phyloP scores from a whole-genome alignment of 345 rosid species.

The Euphorbia lathyris region DNA sequence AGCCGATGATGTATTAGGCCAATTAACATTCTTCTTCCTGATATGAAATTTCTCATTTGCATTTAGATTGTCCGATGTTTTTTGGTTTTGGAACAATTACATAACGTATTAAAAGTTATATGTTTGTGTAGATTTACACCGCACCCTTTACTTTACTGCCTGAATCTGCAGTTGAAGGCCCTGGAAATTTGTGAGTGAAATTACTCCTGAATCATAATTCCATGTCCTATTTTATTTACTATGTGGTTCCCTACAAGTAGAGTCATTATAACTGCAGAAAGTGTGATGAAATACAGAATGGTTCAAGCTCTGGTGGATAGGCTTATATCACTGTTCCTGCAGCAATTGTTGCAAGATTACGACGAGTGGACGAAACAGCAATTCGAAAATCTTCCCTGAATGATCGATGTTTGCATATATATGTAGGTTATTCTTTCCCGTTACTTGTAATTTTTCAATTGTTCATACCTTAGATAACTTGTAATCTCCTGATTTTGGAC shows the following conservation, averaged over 20 bases:
- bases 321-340: slow-evolving; percentile 60
- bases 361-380: slow-evolving; percentile 51
- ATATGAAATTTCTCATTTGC: not conserved
- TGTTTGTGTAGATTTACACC: slow-evolving; percentile 55
- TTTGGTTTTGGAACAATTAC: not conserved
- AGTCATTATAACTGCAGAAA: slow-evolving; percentile 4
- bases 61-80: not conserved
- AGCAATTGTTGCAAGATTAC: slow-evolving; percentile 60
- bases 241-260: not conserved
- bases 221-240: not conserved
- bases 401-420: not conserved
- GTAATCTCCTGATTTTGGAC: too few relatives aligned
- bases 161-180: slow-evolving; percentile 63
- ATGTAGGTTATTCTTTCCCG: not conserved
- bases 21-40: not conserved
- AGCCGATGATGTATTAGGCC: too few relatives aligned
- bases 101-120: not conserved
- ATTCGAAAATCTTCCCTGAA: slow-evolving; percentile 7
- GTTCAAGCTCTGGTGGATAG: slow-evolving; percentile 78
- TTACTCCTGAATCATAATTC: not conserved
- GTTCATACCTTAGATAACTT: too few relatives aligned
- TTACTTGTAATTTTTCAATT: not conserved
- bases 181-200: slow-evolving; percentile 74
- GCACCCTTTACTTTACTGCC: slow-evolving; percentile 68
- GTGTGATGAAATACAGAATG: slow-evolving; percentile 46